Conservation (phyloP, 257 asterid genomes). For the Apocynum venetum region DNA sequence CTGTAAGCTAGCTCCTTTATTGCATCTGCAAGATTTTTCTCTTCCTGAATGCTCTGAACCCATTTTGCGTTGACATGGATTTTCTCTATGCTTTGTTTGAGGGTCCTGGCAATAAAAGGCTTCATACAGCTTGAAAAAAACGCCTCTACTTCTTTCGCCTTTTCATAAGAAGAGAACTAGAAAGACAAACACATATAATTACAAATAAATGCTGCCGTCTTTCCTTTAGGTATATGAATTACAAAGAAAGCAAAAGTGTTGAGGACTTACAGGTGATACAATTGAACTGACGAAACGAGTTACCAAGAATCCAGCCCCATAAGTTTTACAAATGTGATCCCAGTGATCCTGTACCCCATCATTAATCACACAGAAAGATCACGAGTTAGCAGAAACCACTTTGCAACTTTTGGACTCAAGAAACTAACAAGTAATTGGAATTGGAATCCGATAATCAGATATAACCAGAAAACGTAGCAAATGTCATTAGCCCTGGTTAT, state of each 20-base stretch:
- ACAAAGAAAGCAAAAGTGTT: conserved; percentile 1
- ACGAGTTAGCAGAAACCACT: neutral
- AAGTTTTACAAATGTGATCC: conserved; percentile 68
- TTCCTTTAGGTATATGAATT: neutral
- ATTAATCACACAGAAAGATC: neutral
- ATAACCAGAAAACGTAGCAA: neutral
- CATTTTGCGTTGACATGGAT: conserved; percentile 72
- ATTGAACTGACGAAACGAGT: conserved; percentile 64
- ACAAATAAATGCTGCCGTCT: neutral
- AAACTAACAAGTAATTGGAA: neutral
- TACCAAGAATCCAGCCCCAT: conserved; percentile 80
- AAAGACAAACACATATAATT: conserved; percentile 5
- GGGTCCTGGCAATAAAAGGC: conserved; percentile 75
- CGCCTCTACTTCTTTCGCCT: conserved; percentile 68
- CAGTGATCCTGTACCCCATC: conserved; percentile 57
- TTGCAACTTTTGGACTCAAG: neutral
- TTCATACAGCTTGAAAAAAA: conserved; percentile 74
- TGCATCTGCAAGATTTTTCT: conserved; percentile 53
- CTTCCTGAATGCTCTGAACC: conserved; percentile 69
- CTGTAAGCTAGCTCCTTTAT: conserved; percentile 63
- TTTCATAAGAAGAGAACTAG: conserved; percentile 69
- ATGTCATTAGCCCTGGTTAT: neutral
- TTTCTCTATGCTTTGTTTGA: conserved; percentile 87
- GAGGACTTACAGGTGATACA: conserved; percentile 70
- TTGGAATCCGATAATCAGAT: neutral